phyloP scores from a whole-genome alignment of 108 stramenopile genomes.

The Cyclotella kingstonii region DNA sequence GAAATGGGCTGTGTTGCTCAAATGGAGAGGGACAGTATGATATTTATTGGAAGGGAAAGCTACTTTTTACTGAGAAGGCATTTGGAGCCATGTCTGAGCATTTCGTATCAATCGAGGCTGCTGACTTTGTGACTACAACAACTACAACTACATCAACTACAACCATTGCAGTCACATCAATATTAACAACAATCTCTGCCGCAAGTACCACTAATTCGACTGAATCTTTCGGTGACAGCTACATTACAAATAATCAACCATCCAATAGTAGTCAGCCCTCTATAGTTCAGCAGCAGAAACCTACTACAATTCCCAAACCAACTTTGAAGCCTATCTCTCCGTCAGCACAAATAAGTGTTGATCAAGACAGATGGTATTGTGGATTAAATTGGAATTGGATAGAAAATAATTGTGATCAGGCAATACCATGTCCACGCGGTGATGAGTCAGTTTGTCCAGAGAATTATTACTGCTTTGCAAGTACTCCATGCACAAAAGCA shows the following conservation, averaged over 20 bases:
- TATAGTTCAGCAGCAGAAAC: too few species aligned
- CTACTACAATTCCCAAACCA: neutral
- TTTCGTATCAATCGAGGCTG: constrained; percentile 17
- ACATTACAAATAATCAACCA: too few species aligned
- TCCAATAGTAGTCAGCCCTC: too few species aligned
- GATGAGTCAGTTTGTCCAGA: constrained; percentile 18
- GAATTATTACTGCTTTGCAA: constrained; percentile 22
- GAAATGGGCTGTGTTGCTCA: constrained; percentile 31
- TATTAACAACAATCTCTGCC: too few species aligned
- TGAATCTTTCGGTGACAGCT: too few species aligned
- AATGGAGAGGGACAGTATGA: constrained; percentile 14
- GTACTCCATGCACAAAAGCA: constrained; percentile 23
- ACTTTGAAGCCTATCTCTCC: constrained; percentile 9
- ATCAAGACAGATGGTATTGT: constrained; percentile 28
- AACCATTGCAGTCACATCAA: neutral
- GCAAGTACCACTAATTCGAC: too few species aligned
- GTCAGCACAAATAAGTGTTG: constrained; percentile 1
- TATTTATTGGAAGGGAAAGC: constrained; percentile 7
- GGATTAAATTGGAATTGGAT: constrained; percentile 28
- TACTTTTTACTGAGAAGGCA: constrained; percentile 8
- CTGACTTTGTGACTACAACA: neutral
- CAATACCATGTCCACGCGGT: constrained; percentile 19
- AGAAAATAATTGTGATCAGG: constrained; percentile 13
- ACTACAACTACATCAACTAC: constrained; percentile 6
- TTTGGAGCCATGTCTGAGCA: constrained; percentile 17